A percentile compares a stretch with the other conserved stretches of the same genome.
Evolutionary conservation across 345 rosid genomes (phyloP).

Genomic region (Euphorbia peplus): DNA sequence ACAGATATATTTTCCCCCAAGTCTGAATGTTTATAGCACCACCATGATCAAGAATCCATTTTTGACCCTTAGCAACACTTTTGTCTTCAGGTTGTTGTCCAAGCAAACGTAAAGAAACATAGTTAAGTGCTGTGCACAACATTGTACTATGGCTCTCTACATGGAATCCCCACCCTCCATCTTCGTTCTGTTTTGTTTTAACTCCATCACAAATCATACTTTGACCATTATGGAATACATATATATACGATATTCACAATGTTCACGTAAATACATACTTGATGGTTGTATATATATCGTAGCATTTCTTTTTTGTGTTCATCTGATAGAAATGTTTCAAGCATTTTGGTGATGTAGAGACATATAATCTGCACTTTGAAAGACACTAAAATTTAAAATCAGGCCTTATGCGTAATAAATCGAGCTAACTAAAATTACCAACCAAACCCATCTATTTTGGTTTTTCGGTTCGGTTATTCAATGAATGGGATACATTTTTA

Average conservation of each 20-base stretch:
- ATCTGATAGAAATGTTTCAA: slow-evolving; percentile 37
- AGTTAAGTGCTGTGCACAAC: slow-evolving; percentile 15
- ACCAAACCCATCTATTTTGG: too few relatives aligned
- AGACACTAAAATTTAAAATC: neutral
- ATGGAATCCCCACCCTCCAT: slow-evolving; percentile 23
- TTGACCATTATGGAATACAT: too few relatives aligned
- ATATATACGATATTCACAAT: too few relatives aligned
- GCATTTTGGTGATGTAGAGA: slow-evolving; percentile 43
- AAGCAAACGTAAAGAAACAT: slow-evolving; percentile 9
- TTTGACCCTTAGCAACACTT: neutral
- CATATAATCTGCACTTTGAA: slow-evolving; percentile 45
- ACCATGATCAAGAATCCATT: slow-evolving; percentile 20
- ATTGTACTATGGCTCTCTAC: slow-evolving; percentile 12
- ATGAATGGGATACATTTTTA: too few relatives aligned
- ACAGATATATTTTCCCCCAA: slow-evolving; percentile 12
- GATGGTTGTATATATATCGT: slow-evolving; percentile 62
- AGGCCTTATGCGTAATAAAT: too few relatives aligned
- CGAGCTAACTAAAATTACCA: too few relatives aligned
- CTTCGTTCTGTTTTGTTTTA: slow-evolving; percentile 12
- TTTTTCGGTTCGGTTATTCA: too few relatives aligned
- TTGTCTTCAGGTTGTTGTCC: slow-evolving; percentile 2
- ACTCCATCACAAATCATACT: neutral
- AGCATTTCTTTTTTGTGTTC: slow-evolving; percentile 57
- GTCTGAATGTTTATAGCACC: neutral
- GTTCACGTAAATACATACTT: slow-evolving; percentile 35